A percentile compares a stretch with the other conserved stretches of the same genome.
These are phyloP conservation scores for Gaertneriomyces sp. DNA, from an alignment of 192 early-diverging fungal genomes.

Conservation along the genomic window DNA sequence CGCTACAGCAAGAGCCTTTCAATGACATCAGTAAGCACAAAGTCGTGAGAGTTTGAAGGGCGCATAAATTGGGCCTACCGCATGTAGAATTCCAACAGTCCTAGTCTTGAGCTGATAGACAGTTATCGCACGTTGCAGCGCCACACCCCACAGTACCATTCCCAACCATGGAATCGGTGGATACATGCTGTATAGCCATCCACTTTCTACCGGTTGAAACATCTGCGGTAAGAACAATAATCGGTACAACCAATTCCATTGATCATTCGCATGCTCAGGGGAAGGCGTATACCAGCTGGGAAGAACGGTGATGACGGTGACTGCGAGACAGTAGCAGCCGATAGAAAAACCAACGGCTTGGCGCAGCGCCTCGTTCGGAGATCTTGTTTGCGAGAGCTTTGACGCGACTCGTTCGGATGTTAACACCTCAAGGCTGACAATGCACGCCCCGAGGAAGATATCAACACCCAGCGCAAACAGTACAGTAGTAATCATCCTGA, in stretches of 20 bases:
- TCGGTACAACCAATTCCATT: slow-evolving; percentile 23
- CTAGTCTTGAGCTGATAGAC: slow-evolving; percentile 10
- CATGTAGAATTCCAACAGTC: slow-evolving; percentile 17
- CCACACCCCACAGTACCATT: slow-evolving; percentile 35
- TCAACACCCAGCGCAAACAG: slow-evolving; percentile 39
- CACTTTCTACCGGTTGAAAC: not conserved
- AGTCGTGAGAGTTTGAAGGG: not conserved
- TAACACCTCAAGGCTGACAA: slow-evolving; percentile 20
- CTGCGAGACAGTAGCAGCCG: slow-evolving; percentile 17
- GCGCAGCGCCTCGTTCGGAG: not conserved
- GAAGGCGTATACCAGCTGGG: slow-evolving; percentile 24
- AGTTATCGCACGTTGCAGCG: slow-evolving; percentile 17
- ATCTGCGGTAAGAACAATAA: slow-evolving; percentile 28
- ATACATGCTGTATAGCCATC: slow-evolving; percentile 28
- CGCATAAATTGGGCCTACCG: slow-evolving; percentile 14
- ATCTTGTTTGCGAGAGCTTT: not conserved
- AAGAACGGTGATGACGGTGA: slow-evolving; percentile 8
- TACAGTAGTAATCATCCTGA: slow-evolving; percentile 26
- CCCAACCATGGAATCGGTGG: slow-evolving; percentile 37
- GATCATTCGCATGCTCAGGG: slow-evolving; percentile 8
- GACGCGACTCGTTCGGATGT: not conserved
- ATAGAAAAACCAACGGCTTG: slow-evolving; percentile 6
- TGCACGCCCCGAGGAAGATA: slow-evolving; percentile 36
- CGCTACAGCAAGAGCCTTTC: slow-evolving; percentile 16
- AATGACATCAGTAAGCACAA: not conserved